Percentiles rank a stretch among this genome's conserved stretches.
Conservation (phyloP, 257 asterid genomes). For the Salvia splendens region DNA sequence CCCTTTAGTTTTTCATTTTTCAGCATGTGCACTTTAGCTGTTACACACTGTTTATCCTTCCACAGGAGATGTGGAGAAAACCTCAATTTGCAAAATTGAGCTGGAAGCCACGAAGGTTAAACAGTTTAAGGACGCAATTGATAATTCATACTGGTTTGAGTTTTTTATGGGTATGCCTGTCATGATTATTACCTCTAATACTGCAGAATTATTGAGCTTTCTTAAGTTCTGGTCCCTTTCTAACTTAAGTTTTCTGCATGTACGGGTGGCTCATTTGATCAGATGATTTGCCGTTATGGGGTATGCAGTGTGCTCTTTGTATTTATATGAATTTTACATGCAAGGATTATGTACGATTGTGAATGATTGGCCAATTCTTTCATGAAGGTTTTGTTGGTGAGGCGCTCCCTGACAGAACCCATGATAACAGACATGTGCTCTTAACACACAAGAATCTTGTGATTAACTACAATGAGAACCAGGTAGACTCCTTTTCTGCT, state of each 20-base stretch:
- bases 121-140: conserved; percentile 69
- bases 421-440: conserved; percentile 56
- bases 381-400: conserved; percentile 71
- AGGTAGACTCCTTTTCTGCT: conserved; percentile 38
- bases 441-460: conserved; percentile 66
- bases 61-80: conserved; percentile 58
- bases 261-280: conserved; percentile 37
- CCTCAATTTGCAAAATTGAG: conserved; percentile 57
- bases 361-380: conserved; percentile 24
- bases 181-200: conserved; percentile 16
- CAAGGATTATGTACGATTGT: conserved; percentile 12
- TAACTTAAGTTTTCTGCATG: conserved; percentile 37
- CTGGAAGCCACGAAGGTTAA: conserved; percentile 64
- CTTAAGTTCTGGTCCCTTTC: conserved; percentile 27
- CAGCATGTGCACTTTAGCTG: background rate
- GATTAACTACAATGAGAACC: conserved; percentile 65
- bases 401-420: conserved; percentile 56
- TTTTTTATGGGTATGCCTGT: conserved; percentile 64
- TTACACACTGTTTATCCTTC: conserved; percentile 18
- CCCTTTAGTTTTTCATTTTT: conserved; percentile 8
- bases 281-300: conserved; percentile 87
- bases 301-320: conserved; percentile 48
- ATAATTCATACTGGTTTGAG: conserved; percentile 66
- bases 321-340: conserved; percentile 13
- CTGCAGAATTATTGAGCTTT: background rate